Base-by-base conservation (phyloP, 257 asterid genomes). In the Salvia miltiorrhiza region DNA sequence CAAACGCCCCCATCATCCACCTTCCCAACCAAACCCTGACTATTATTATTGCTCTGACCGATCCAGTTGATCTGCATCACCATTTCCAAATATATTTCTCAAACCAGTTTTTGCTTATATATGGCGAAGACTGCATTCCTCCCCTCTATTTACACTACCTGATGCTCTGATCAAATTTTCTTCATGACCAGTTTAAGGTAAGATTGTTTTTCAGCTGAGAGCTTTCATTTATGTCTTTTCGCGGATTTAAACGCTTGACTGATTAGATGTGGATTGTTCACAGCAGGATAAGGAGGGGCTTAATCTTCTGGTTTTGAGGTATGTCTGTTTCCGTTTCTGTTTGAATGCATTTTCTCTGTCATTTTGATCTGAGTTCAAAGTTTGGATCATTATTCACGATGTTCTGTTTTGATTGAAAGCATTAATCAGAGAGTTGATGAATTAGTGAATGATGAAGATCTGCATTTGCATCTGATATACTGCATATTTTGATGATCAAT, bases 1-100 rank as follows among this genome's bases (percentile, higher is more conserved):
- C 85, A 72, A 80, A 75, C 79, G 44, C 74, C 72, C 55, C 71
- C 72, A 70, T 73, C 84, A 70, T 79, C 87, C 67, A 77, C 82
- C 87, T 58, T 72, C 83, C 68, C 82, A 67, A 80, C 83, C 83
- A 78, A 78, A 73, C 72, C 58, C 84, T 70, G 64, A 52, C 74
- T 41, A 28, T 79, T 70, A 41, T 77, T 75, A 69, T 76, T 67
- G 63, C 74, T 71, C 71, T 74, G 59, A 73, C 78, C 75, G 49
- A 76, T 73, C 74, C 78, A 65, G 24, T 64, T 69, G 24, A 63
- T 67, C 76, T 52, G 16, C 52, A 73, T 74, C 77, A 60, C 41
- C 73, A 67, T 74, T 77, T 70, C 57, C 21, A 61, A 39, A 32
- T 9, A 65, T 8, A 47, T 49, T 30, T 35, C 52, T 47, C 19